A percentile compares a stretch with the other conserved stretches of the same genome.
These are phyloP conservation scores for Podaxis pistillaris DNA, from an alignment of 768 basidiomycete genomes.

Conservation along the genomic window DNA sequence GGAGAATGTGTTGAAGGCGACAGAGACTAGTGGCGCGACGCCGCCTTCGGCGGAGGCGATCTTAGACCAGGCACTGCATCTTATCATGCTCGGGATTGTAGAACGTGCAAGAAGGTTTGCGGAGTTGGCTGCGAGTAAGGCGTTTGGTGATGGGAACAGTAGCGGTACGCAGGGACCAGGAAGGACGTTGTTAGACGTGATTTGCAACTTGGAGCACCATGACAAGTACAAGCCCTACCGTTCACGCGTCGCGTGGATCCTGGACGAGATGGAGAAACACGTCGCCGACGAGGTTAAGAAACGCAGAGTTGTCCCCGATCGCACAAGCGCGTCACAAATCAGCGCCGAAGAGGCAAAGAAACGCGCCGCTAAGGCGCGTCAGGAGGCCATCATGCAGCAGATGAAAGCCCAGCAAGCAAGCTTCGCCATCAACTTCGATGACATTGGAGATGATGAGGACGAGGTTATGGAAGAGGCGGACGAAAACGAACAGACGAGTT, in stretches of 20 bases:
- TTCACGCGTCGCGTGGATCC: slow-evolving; percentile 73
- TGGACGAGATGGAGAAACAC: slow-evolving; percentile 55
- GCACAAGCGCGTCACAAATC: slow-evolving; percentile 28
- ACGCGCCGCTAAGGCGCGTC: slow-evolving; percentile 88
- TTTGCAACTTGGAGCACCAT: slow-evolving; percentile 78
- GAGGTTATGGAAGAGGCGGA: slow-evolving; percentile 55
- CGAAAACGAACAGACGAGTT: slow-evolving; percentile 44
- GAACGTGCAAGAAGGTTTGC: slow-evolving; percentile 67
- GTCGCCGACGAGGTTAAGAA: slow-evolving; percentile 56
- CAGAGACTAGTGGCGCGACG: slow-evolving; percentile 49
- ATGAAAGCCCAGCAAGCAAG: slow-evolving; percentile 92
- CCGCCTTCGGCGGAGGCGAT: slow-evolving; percentile 86
- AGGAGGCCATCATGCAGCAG: slow-evolving; percentile 92
- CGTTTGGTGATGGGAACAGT: slow-evolving; percentile 43
- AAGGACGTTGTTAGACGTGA: slow-evolving; percentile 64
- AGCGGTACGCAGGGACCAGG: slow-evolving; percentile 33
- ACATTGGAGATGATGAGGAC: slow-evolving; percentile 67
- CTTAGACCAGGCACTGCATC: slow-evolving; percentile 86
- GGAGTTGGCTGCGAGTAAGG: slow-evolving; percentile 48
- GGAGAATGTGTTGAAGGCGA: slow-evolving; percentile 68
- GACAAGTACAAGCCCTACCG: slow-evolving; percentile 73
- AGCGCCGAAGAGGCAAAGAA: slow-evolving; percentile 65
- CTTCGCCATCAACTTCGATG: slow-evolving; percentile 77
- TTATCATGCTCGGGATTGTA: slow-evolving; percentile 83
- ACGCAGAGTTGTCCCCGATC: slow-evolving; percentile 43